Percentiles rank a stretch among this genome's conserved stretches.
phyloP scores from a whole-genome alignment of 2,329 filamentous ascomycete genomes.

The Claviceps cyperi region DNA sequence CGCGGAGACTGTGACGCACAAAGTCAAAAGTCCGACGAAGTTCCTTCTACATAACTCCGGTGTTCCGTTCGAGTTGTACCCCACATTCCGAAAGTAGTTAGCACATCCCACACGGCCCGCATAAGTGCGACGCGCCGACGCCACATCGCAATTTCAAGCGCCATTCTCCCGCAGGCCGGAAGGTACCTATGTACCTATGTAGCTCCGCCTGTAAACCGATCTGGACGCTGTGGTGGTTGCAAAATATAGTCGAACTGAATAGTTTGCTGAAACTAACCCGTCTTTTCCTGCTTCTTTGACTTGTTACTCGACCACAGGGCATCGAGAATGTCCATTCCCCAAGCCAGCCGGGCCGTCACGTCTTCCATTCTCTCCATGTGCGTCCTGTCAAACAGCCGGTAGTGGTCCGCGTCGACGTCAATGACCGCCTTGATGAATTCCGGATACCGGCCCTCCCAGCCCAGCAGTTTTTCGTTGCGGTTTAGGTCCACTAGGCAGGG shows the following conservation, averaged over 20 bases:
- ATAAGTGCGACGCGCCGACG: too few species aligned
- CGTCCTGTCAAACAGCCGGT: conserved; percentile 12
- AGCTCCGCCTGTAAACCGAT: too few species aligned
- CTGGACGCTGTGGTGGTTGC: background rate
- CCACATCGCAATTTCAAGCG: too few species aligned
- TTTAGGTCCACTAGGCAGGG: conserved; percentile 13
- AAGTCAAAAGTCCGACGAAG: too few species aligned
- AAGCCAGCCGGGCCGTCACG: conserved; percentile 7
- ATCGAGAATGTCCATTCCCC: conserved; percentile 7
- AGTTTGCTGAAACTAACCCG: too few species aligned
- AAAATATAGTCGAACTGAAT: background rate
- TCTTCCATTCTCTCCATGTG: conserved; percentile 4
- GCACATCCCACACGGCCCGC: too few species aligned
- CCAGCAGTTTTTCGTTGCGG: conserved; percentile 14
- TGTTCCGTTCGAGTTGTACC: too few species aligned
- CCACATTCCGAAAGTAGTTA: too few species aligned
- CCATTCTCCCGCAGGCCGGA: too few species aligned
- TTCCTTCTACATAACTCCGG: too few species aligned
- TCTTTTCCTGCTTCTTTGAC: background rate
- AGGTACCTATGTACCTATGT: too few species aligned
- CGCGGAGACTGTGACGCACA: too few species aligned
- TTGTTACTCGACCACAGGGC: background rate
- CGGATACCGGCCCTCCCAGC: conserved; percentile 14
- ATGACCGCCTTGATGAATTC: conserved; percentile 16
- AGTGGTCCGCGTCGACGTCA: conserved; percentile 15